Base-by-base conservation (phyloP, 2,329 filamentous ascomycete species). In the Pseudogymnoascus sp. region DNA sequence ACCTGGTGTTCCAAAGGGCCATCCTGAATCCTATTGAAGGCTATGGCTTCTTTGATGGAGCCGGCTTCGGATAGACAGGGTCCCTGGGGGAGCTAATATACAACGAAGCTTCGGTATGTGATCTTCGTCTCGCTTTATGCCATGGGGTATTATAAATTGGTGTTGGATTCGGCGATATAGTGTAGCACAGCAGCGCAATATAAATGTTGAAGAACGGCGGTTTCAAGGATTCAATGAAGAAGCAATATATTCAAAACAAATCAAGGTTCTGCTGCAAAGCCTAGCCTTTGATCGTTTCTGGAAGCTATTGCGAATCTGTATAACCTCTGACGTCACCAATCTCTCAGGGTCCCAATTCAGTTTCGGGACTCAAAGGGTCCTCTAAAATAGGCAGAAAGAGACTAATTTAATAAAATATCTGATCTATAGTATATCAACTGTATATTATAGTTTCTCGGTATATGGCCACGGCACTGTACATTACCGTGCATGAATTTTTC, bases 301-400 rank as follows among this genome's bases (percentile, higher is more conserved):
- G 48, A 55, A 55, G 48, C 48, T 55, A 55, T 55, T 55, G 27
- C 48, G 27, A 55, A 55, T 55, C 48, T 33, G 48, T 55, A 33
- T 55, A 33, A 33, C 48, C 3, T 17, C 48, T 55, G 48, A 55
- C 48, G 48, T 55, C 48, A 55, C 48, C n/a, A 55, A 42, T 13
- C 29, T 17, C 29, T 33, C 48, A 55, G 29, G 29, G 48, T 55
- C 27, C 44, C 29, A 55, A 55, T 5, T 55, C n/a, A 13, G 29
- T 31, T 21, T 33, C 27, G 48, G 29, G 48, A 55, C n/a, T 12
- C 15, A 15, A 5, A n/a, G 48, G 29, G n/a, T 33, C 48, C 27
- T 55, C 29, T 29, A 12, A 33, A 55, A 55, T 33, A 55, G 48
- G 48, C 48, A 33, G 27, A 55, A 31, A 17, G 48, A n/a, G n/a